phyloP scores from a whole-genome alignment of 371 early-diverging fungal species.

The Chytridium lagenaria region DNA sequence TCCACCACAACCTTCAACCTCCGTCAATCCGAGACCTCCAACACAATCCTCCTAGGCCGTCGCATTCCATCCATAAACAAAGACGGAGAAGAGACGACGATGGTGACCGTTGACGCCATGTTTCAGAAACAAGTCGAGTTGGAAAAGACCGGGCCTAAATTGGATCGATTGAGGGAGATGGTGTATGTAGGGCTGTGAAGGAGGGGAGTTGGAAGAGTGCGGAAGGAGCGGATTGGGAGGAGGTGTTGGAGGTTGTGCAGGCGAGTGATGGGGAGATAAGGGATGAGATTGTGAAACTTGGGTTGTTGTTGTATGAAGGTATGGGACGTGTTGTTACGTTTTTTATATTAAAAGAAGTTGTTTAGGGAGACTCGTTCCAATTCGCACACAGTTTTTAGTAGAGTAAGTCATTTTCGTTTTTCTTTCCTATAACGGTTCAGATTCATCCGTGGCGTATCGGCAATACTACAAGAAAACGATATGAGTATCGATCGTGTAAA shows the following conservation, averaged over 20 bases:
- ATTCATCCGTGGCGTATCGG: neutral
- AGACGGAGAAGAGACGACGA: neutral
- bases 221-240: neutral
- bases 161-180: neutral
- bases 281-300: neutral
- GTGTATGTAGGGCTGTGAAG: neutral
- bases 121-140: neutral
- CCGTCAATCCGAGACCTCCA: neutral
- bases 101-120: neutral
- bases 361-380: neutral
- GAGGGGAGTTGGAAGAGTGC: neutral
- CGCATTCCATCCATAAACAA: neutral
- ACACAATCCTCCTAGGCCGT: neutral
- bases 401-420: neutral
- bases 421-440: too few relatives aligned
- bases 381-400: neutral
- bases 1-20: neutral
- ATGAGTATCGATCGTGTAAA: neutral
- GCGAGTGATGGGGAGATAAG: neutral
- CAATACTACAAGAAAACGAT: neutral
- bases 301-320: neutral
- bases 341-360: too few relatives aligned
- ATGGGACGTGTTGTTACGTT: too few relatives aligned
- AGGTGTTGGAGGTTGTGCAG: neutral
- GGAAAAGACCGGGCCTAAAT: neutral